These are phyloP conservation scores for Paecilomyces formosus DNA, from an alignment of 2,329 filamentous ascomycete species.

Conservation along the genomic window DNA sequence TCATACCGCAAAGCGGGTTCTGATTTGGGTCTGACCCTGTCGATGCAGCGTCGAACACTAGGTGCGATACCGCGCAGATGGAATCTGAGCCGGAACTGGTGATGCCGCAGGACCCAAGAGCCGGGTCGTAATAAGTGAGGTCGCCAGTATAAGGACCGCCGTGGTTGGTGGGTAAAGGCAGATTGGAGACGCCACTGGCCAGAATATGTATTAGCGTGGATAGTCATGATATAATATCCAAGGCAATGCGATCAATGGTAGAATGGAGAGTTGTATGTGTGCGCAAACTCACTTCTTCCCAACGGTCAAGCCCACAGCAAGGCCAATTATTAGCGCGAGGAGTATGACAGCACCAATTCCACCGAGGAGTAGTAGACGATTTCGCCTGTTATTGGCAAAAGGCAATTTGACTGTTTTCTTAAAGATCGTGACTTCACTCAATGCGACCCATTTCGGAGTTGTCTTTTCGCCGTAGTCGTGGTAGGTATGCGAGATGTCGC, in stretches of 20 bases:
- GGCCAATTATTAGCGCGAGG: background rate
- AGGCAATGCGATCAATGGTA: background rate
- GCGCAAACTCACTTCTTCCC: background rate
- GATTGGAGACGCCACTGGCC: conserved; percentile 20
- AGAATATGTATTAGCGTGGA: background rate
- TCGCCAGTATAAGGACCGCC: conserved; percentile 53
- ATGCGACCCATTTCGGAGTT: background rate
- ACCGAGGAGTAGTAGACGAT: background rate
- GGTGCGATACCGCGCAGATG: conserved; percentile 60
- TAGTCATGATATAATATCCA: background rate
- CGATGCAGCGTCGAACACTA: conserved; percentile 56
- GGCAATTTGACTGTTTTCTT: background rate
- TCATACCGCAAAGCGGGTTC: conserved; percentile 61
- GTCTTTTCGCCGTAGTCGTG: background rate
- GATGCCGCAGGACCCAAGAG: conserved; percentile 62
- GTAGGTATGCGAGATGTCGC: background rate
- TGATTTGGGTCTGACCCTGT: conserved; percentile 51
- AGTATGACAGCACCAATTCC: background rate
- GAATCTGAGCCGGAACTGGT: conserved; percentile 47
- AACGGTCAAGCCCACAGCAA: background rate
- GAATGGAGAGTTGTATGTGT: background rate
- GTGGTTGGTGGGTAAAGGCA: conserved; percentile 45
- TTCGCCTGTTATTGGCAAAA: background rate
- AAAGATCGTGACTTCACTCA: background rate
- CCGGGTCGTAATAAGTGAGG: conserved; percentile 61